phyloP scores from a whole-genome alignment of 164 flowering plant genomes.

The Amborella trichopoda region DNA sequence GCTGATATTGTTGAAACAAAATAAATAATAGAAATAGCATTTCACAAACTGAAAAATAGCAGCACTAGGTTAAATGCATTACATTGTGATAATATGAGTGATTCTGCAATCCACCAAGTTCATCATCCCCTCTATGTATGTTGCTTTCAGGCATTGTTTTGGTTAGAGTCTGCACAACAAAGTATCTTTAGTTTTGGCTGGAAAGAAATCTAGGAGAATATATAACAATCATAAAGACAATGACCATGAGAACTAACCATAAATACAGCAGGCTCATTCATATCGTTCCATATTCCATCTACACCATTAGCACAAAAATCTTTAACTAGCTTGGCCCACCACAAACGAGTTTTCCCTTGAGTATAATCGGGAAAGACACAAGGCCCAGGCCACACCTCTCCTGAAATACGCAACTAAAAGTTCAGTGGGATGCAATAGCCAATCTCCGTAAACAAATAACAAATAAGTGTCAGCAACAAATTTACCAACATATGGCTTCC shows the following conservation, averaged over 20 bases:
- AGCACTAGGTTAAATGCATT: background rate
- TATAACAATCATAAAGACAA: no score
- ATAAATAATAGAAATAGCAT: no score
- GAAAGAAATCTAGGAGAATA: background rate
- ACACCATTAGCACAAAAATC: slow-evolving; percentile 80
- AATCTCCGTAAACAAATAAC: background rate
- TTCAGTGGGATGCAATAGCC: background rate
- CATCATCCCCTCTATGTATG: slow-evolving; percentile 74
- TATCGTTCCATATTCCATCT: slow-evolving; percentile 99
- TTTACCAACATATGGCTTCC: slow-evolving; percentile 66
- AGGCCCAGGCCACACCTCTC: slow-evolving; percentile 96
- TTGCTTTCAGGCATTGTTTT: slow-evolving; percentile 97
- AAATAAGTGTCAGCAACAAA: background rate
- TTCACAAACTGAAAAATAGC: background rate
- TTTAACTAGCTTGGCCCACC: slow-evolving; percentile 90
- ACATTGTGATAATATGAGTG: slow-evolving; percentile 93
- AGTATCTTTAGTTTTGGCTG: background rate
- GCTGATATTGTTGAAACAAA: background rate
- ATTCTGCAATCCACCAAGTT: slow-evolving; percentile 71
- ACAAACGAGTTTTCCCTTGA: slow-evolving; percentile 62
- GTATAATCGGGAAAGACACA: slow-evolving; percentile 96
- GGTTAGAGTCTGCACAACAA: slow-evolving; percentile 46
- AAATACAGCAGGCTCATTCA: slow-evolving; percentile 96
- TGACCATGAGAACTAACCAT: no score
- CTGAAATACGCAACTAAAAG: slow-evolving; percentile 20